These are phyloP conservation scores for Tolypocladium guangdongense DNA, from an alignment of 2,329 filamentous ascomycete genomes.

Conservation along the genomic window DNA sequence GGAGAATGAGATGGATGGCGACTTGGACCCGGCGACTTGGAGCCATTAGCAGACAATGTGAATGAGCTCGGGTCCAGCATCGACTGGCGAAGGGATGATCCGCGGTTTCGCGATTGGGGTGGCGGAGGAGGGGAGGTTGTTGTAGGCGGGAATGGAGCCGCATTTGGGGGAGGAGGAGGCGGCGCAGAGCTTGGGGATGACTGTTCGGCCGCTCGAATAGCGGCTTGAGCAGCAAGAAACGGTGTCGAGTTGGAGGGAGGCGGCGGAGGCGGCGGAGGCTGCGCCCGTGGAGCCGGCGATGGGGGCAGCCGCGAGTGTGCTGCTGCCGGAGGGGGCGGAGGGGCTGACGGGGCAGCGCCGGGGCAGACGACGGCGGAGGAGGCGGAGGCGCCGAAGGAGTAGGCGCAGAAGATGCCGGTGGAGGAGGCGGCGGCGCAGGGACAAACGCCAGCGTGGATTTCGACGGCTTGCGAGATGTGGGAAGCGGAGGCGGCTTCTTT, in stretches of 20 bases:
- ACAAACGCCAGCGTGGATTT: constrained; percentile 19
- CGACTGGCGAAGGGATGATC: constrained; percentile 41
- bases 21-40: constrained; percentile 36
- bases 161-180: constrained; percentile 18
- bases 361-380: constrained; percentile 30
- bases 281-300: constrained; percentile 28
- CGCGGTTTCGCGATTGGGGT: constrained; percentile 26
- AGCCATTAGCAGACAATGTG: constrained; percentile 57
- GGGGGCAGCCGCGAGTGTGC: constrained; percentile 21
- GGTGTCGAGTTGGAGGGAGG: constrained; percentile 16
- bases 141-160: constrained; percentile 16
- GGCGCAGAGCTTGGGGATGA: constrained; percentile 24
- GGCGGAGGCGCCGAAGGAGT: constrained; percentile 29
- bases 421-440: constrained; percentile 24
- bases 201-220: constrained; percentile 32
- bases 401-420: constrained; percentile 26
- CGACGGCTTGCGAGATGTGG: constrained; percentile 48
- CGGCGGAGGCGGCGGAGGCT: constrained; percentile 14
- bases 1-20: constrained; percentile 17
- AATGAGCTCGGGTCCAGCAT: constrained; percentile 69
- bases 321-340: constrained; percentile 31
- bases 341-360: constrained; percentile 35
- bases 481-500: constrained; percentile 60
- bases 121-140: constrained; percentile 29
- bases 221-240: constrained; percentile 32